These are phyloP conservation scores for Phaffomyces antillensis DNA, from an alignment of 805 yeast species.

Conservation along the genomic window DNA sequence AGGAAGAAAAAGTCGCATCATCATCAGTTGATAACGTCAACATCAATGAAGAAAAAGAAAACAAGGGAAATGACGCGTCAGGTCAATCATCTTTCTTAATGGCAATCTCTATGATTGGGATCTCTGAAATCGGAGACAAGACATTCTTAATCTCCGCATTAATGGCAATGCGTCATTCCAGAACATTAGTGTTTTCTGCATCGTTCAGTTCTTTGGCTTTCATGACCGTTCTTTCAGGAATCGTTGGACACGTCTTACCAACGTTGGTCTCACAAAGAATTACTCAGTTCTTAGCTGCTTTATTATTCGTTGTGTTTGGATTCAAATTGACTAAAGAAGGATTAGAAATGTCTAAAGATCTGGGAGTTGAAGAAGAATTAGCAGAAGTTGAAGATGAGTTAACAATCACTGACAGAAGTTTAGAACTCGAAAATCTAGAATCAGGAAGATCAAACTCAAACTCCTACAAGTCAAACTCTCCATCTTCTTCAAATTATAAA, in stretches of 20 bases:
- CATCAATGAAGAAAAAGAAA: background rate
- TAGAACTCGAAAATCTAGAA: conserved; percentile 50
- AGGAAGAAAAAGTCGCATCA: background rate
- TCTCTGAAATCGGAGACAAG: conserved; percentile 97
- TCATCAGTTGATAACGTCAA: background rate
- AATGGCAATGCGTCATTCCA: conserved; percentile 93
- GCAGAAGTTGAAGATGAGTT: conserved; percentile 96
- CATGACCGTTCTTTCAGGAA: conserved; percentile 88
- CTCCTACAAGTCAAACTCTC: background rate
- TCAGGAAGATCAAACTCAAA: conserved; percentile 17
- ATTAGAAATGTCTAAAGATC: conserved; percentile 64
- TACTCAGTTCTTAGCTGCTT: conserved; percentile 78
- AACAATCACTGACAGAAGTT: conserved; percentile 51
- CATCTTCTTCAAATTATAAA: conserved; percentile 7
- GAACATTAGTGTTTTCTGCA: conserved; percentile 78
- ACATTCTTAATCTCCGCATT: conserved; percentile 94
- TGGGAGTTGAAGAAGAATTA: conserved; percentile 90
- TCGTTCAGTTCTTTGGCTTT: conserved; percentile 78
- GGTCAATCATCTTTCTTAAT: conserved; percentile 48
- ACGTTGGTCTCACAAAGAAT: conserved; percentile 69
- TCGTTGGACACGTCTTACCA: conserved; percentile 89
- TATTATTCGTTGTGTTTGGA: conserved; percentile 79
- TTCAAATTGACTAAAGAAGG: conserved; percentile 74
- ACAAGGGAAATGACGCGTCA: background rate
- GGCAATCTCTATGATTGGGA: conserved; percentile 84